These are phyloP conservation scores for Russula sp. DNA, from an alignment of 768 basidiomycete species.

Conservation along the genomic window DNA sequence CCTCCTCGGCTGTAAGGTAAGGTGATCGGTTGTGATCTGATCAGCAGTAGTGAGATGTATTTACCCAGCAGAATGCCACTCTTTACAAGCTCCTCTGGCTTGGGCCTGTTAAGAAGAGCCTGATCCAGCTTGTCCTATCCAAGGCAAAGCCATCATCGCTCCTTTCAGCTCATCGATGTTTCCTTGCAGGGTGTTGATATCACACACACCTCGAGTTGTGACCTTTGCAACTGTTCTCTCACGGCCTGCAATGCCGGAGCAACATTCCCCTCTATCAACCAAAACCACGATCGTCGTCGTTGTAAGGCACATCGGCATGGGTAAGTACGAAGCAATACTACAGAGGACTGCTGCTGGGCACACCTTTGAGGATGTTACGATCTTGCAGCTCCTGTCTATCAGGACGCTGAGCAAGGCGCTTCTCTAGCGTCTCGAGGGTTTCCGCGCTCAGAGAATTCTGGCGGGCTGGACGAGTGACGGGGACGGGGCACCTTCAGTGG, in stretches of 20 bases:
- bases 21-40: background rate
- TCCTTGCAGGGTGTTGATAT: background rate
- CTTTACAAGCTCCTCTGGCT: conserved; percentile 60
- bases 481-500: conserved; percentile 13
- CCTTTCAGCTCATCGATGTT: conserved; percentile 4
- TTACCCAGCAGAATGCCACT: conserved; percentile 56
- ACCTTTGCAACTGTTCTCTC: conserved; percentile 55
- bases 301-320: background rate
- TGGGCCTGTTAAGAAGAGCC: conserved; percentile 55
- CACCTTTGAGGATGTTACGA: conserved; percentile 69
- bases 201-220: conserved; percentile 56
- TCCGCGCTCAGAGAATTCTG: conserved; percentile 38
- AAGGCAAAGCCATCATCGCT: background rate
- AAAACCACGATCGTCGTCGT: background rate
- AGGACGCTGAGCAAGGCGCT: conserved; percentile 51
- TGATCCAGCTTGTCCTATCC: conserved; percentile 60
- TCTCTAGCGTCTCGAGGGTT: conserved; percentile 50
- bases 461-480: conserved; percentile 30
- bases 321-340: background rate
- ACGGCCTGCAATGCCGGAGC: conserved; percentile 60
- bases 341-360: conserved; percentile 16
- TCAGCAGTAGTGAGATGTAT: conserved; percentile 18
- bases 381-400: conserved; percentile 61
- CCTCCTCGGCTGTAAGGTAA: conserved; percentile 23
- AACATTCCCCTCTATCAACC: conserved; percentile 54